Base-by-base conservation (phyloP, 1,284 basidiomycete species). In the Ceratobasidium sp. region DNA sequence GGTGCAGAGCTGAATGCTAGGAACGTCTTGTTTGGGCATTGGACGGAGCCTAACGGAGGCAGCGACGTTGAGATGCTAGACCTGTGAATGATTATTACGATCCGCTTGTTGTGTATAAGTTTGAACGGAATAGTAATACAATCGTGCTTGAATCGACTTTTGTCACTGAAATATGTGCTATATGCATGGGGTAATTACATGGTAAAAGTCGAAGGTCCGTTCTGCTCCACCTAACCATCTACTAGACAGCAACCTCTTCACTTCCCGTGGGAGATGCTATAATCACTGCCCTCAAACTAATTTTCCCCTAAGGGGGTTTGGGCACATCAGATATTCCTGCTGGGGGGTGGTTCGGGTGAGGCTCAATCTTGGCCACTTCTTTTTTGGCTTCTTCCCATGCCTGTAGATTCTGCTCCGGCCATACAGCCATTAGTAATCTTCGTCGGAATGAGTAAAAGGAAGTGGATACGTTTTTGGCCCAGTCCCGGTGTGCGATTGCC, bases 331-430 rank as follows among this genome's bases (percentile, higher is more conserved):
- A 21, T 29, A 25, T 56, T 6, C 42, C 49, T 1, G 64, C 25
- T 27, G 86, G 84, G 53, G 79, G 76, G 73, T 82, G 84, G 76
- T 95, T 96, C 41, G 91, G 93, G 77, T 96, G 93, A 72, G 89
- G 86, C 56, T 92, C 88, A 76, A 99, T 94, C 76, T 88, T 88
- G 54, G 87, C 86, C 72, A 97, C 91, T 75, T 95, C 94, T 72
- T 84, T 85, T 82, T 94, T 94, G 9, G 94, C 96, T 74, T 93
- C 93, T 79, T 97, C 89, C 96, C 96, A 99, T 66, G 90, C 91
- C 75, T 96, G 91, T 68, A 98, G 82, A 78, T 98, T 98, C 94
- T 97, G 75, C 21, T 56, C 49, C 54, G 52, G 41, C 67, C 56
- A 62, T 36, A 36, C 44, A 69, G 70, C 21, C 25, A 56, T 21